Evolutionary conservation across 768 basidiomycete genomes (phyloP).

Genomic region (Pleurotus giganteus): DNA sequence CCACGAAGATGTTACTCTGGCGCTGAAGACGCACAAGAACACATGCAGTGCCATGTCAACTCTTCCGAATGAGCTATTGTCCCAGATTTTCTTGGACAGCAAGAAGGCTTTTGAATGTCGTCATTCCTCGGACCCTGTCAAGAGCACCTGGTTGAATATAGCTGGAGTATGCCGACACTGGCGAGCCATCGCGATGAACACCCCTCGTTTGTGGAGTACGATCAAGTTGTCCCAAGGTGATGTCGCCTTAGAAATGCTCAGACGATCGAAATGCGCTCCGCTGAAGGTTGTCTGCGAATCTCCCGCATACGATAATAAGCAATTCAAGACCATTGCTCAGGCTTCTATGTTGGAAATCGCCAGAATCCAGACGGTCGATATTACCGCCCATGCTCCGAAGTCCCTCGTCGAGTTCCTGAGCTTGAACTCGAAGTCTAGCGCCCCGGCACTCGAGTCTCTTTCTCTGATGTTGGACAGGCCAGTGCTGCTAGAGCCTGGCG

Average conservation of each 20-base stretch:
- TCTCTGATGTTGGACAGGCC: background rate
- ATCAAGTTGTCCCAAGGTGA: background rate
- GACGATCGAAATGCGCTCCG: background rate
- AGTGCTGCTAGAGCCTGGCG: background rate
- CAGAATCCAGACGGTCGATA: background rate
- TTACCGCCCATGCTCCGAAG: background rate
- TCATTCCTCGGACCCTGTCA: background rate
- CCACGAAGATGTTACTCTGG: no score
- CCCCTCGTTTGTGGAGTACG: slow-evolving; percentile 4
- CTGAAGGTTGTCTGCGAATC: background rate
- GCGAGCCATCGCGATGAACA: background rate
- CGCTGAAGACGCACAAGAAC: no score
- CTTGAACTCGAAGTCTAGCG: background rate
- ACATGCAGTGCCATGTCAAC: no score
- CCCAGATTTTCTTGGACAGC: no score
- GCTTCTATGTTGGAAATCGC: background rate
- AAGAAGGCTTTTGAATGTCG: no score
- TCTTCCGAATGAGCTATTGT: no score
- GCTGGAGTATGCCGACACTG: background rate
- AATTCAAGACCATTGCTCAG: background rate
- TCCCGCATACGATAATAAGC: background rate
- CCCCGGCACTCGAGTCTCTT: background rate
- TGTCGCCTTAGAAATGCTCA: background rate
- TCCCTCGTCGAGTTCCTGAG: background rate
- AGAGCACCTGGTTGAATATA: background rate